These are phyloP conservation scores for Cardamine resedifolia DNA, from an alignment of 345 rosid genomes.

Conservation along the genomic window DNA sequence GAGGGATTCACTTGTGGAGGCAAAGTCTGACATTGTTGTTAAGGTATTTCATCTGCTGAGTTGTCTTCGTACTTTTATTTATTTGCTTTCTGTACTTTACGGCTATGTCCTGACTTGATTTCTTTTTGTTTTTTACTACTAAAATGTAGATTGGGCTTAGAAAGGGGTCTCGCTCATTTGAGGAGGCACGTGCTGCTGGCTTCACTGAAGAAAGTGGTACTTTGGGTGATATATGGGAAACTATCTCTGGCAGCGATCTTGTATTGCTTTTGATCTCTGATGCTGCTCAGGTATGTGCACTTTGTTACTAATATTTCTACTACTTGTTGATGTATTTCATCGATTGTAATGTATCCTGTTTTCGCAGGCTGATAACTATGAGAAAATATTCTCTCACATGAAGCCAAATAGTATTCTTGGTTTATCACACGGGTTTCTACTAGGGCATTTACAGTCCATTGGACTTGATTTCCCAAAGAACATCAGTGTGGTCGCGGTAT, in stretches of 20 bases:
- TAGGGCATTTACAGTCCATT: slow-evolving; percentile 75
- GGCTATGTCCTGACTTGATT: slow-evolving; percentile 21
- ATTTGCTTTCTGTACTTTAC: background rate
- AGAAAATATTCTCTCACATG: slow-evolving; percentile 79
- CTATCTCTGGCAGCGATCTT: slow-evolving; percentile 86
- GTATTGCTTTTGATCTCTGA: slow-evolving; percentile 85
- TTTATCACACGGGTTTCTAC: slow-evolving; percentile 89
- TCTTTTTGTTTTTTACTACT: background rate
- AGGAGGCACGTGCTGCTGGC: slow-evolving; percentile 87
- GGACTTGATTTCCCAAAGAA: slow-evolving; percentile 83
- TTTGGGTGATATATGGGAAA: slow-evolving; percentile 87
- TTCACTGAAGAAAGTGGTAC: slow-evolving; percentile 87
- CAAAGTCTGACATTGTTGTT: slow-evolving; percentile 71
- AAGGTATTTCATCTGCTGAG: slow-evolving; percentile 50
- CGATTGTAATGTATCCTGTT: background rate
- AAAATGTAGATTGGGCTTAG: slow-evolving; percentile 71
- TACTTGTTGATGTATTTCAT: slow-evolving; percentile 12
- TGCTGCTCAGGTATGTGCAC: slow-evolving; percentile 75
- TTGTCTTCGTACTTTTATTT: background rate
- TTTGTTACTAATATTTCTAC: background rate
- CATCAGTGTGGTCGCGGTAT: slow-evolving; percentile 78
- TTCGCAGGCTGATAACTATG: slow-evolving; percentile 83
- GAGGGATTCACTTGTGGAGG: slow-evolving; percentile 89
- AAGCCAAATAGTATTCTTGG: slow-evolving; percentile 95
- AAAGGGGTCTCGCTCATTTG: slow-evolving; percentile 83